Evolutionary conservation across 352 stramenopile species (phyloP).

Genomic region (Globisporangium nunn): DNA sequence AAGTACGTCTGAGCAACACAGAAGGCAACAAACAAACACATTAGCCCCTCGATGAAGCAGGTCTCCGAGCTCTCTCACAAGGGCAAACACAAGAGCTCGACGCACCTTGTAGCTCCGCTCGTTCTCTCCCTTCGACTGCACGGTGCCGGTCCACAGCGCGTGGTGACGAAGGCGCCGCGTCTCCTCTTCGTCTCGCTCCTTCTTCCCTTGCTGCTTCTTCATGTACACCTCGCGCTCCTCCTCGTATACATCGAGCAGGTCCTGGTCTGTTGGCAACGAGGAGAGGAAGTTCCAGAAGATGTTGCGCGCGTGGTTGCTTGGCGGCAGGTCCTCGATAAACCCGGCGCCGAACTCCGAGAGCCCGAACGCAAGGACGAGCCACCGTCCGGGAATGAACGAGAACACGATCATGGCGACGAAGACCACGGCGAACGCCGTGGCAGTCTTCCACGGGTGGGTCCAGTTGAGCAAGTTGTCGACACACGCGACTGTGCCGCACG

Average conservation of each 20-base stretch:
- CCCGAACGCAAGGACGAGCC: constrained; percentile 67
- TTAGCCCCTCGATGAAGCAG: too few relatives aligned
- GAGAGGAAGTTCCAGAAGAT: constrained; percentile 78
- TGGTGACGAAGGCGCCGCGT: constrained; percentile 54
- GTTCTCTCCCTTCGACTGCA: constrained; percentile 54
- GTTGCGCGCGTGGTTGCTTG: constrained; percentile 73
- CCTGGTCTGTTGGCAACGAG: constrained; percentile 72
- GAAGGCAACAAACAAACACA: constrained; percentile 9
- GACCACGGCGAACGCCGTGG: constrained; percentile 43
- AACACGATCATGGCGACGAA: constrained; percentile 46
- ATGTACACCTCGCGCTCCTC: constrained; percentile 55
- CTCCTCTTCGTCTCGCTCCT: constrained; percentile 41
- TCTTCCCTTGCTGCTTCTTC: constrained; percentile 32
- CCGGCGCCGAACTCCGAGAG: constrained; percentile 72
- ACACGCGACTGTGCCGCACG: constrained; percentile 61
- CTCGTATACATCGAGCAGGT: constrained; percentile 73
- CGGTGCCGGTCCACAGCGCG: constrained; percentile 52
- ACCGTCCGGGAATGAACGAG: constrained; percentile 59
- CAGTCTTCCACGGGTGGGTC: constrained; percentile 85
- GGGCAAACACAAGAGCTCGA: neutral
- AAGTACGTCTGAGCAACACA: constrained; percentile 36
- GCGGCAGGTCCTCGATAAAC: constrained; percentile 68
- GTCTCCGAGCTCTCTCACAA: too few relatives aligned
- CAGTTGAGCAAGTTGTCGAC: constrained; percentile 85
- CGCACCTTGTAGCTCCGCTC: constrained; percentile 68